Conservation (phyloP, 805 yeast species). For the Saturnispora hagleri region DNA sequence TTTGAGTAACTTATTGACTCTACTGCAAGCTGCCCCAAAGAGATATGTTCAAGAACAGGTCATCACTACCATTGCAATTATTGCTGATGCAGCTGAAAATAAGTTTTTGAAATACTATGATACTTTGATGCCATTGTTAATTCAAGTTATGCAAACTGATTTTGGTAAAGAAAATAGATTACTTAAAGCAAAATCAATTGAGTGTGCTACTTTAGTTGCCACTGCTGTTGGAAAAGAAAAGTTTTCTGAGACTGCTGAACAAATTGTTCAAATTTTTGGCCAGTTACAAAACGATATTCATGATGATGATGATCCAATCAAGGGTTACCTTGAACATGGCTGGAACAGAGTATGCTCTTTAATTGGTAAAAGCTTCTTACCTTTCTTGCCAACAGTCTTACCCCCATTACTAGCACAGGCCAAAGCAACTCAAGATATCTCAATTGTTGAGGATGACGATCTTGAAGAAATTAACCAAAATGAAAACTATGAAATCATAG, state of each 20-base stretch:
- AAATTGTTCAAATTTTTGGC: conserved; percentile 63
- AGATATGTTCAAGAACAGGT: conserved; percentile 96
- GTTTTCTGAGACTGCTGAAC: conserved; percentile 65
- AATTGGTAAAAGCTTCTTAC: conserved; percentile 77
- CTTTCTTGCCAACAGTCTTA: conserved; percentile 72
- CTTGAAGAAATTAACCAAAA: conserved; percentile 70
- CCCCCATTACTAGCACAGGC: conserved; percentile 87
- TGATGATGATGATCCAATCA: conserved; percentile 82
- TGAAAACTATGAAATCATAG: conserved; percentile 93
- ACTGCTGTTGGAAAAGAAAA: conserved; percentile 90
- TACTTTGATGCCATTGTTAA: conserved; percentile 81
- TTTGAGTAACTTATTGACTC: conserved; percentile 59
- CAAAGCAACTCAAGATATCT: conserved; percentile 80
- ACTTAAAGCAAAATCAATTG: conserved; percentile 87
- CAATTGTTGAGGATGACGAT: conserved; percentile 83
- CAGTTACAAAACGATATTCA: conserved; percentile 48
- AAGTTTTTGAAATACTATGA: conserved; percentile 88
- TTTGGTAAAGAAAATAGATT: conserved; percentile 70
- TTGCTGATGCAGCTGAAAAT: conserved; percentile 91
- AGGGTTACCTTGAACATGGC: conserved; percentile 80
- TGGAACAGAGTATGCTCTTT: conserved; percentile 93
- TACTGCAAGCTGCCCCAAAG: conserved; percentile 71
- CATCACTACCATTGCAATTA: conserved; percentile 89
- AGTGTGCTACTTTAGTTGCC: conserved; percentile 91
- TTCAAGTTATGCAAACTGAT: conserved; percentile 71